Base-by-base conservation (phyloP, 1,284 basidiomycete genomes). In the Trichosporon ovoides region DNA sequence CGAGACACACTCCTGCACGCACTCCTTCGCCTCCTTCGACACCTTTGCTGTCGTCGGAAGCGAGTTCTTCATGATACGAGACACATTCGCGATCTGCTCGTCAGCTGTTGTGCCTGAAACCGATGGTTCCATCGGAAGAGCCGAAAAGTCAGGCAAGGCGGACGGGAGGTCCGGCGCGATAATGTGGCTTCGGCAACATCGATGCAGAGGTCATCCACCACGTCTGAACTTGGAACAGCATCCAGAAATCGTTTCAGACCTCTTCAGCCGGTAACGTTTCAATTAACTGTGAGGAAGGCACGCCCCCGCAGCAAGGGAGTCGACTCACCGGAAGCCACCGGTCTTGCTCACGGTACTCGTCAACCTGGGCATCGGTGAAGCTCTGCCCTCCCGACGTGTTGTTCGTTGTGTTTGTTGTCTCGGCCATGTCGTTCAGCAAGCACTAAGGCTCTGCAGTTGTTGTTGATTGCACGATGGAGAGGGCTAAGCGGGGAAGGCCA, bases 11-110 rank as follows among this genome's bases (percentile, higher is more conserved):
- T 95, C 91, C 77, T 96, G 93, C 49, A 96, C 90, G 76, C 89
- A 92, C 77, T 96, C 92, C 75, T 97, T 97, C 22, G 93, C 91
- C 77, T 96, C 93, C 75, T 95, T 95, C 3, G 91, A 90, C 67
- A 97, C 94, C 79, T 97, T 97, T 19, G 92, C 91, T n/a, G 89
- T 89, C 1, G 85, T 81, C 0, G 93, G 93, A 2, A 97, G 85
- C 2, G 88, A 82, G 35, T 85, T 80, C 73, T 96, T 96, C 93
- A 97, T 97, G 69, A 97, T 93, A 5, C 93, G 83, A 16, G 91
- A 87, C 13, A 97, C 92, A 74, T 97, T 97, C 53, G 93, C 93
- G 63, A 97, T 96, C 91, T 93, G 57, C 31, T 16, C 36, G 28
- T 31, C 28, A 31, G 40, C n/a, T 11, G 18, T 33, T 12, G 38